Evolutionary conservation across 1,284 basidiomycete genomes (phyloP).

Genomic region (Rhizoctonia solani): DNA sequence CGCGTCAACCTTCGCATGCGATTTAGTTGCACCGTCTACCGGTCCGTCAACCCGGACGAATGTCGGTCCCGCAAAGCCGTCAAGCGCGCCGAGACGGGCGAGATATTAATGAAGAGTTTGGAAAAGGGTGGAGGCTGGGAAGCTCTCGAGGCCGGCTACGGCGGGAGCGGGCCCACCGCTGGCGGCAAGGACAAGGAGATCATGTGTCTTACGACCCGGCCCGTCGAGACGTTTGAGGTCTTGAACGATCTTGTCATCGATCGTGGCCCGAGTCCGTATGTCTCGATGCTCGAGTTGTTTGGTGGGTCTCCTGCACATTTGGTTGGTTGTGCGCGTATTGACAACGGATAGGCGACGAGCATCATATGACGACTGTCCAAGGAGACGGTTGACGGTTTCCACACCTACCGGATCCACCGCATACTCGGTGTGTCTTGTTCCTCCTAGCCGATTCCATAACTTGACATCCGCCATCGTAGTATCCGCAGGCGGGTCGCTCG

Average conservation of each 20-base stretch:
- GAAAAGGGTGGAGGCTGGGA: conserved; percentile 87
- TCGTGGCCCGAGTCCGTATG: conserved; percentile 96
- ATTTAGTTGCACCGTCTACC: conserved; percentile 98
- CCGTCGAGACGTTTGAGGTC: conserved; percentile 97
- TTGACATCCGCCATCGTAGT: too few species aligned
- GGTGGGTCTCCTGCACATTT: conserved; percentile 70
- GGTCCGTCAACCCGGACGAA: conserved; percentile 75
- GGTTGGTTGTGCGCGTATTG: conserved; percentile 11
- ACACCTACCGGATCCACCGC: conserved; percentile 98
- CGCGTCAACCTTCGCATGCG: conserved; percentile 98
- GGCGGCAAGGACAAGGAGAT: conserved; percentile 87
- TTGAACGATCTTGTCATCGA: conserved; percentile 98
- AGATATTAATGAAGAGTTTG: conserved; percentile 91
- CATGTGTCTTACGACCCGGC: conserved; percentile 94
- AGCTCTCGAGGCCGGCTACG: conserved; percentile 79
- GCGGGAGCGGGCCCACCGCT: conserved; percentile 47
- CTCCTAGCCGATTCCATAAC: not conserved
- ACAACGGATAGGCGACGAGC: conserved; percentile 83
- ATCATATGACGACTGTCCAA: conserved; percentile 99
- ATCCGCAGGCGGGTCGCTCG: conserved; percentile 96
- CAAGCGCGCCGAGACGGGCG: conserved; percentile 88
- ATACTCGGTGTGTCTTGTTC: conserved; percentile 71
- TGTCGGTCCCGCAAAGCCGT: conserved; percentile 78
- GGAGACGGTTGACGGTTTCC: conserved; percentile 96
- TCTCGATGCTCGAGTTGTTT: conserved; percentile 94